phyloP scores from a whole-genome alignment of 2,329 filamentous ascomycete species.

The Penicillium rolfsii region DNA sequence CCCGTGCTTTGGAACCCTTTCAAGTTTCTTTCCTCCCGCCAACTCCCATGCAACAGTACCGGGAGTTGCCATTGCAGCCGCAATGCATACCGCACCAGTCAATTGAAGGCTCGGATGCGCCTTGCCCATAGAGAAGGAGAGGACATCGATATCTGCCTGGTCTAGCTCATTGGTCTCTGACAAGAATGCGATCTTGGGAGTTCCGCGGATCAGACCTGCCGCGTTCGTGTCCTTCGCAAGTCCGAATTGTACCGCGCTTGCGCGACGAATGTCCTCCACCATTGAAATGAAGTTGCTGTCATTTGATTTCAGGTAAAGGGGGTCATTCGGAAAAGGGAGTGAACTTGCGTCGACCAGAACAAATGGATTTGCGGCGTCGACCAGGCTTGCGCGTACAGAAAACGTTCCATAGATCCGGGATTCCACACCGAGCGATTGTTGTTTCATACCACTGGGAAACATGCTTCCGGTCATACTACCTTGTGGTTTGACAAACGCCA shows the following conservation, averaged over 20 bases:
- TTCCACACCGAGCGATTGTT: constrained; percentile 18
- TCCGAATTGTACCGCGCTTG: constrained; percentile 62
- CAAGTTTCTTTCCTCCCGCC: constrained; percentile 1
- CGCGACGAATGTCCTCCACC: constrained; percentile 58
- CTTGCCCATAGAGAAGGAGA: constrained; percentile 32
- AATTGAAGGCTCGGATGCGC: constrained; percentile 33
- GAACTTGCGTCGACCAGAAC: constrained; percentile 61
- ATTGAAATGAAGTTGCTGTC: constrained; percentile 41
- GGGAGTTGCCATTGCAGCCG: constrained; percentile 24
- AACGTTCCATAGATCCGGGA: constrained; percentile 51
- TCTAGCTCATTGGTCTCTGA: constrained; percentile 30
- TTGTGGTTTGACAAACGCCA: constrained; percentile 62
- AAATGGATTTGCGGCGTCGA: constrained; percentile 65
- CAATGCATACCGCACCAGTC: constrained; percentile 34
- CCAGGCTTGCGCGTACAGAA: constrained; percentile 52
- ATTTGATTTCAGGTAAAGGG: not conserved
- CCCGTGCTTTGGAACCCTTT: constrained; percentile 18
- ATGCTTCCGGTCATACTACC: constrained; percentile 64
- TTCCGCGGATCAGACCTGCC: constrained; percentile 53
- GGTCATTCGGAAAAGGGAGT: constrained; percentile 38
- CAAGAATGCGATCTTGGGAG: constrained; percentile 64
- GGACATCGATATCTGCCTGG: constrained; percentile 28
- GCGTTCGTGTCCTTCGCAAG: constrained; percentile 45
- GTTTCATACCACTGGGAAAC: constrained; percentile 57
- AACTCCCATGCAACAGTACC: constrained; percentile 26